Percentiles rank a stretch among this genome's conserved stretches.
Evolutionary conservation across 192 early-diverging fungal genomes (phyloP).

Genomic region (Podila epigama): DNA sequence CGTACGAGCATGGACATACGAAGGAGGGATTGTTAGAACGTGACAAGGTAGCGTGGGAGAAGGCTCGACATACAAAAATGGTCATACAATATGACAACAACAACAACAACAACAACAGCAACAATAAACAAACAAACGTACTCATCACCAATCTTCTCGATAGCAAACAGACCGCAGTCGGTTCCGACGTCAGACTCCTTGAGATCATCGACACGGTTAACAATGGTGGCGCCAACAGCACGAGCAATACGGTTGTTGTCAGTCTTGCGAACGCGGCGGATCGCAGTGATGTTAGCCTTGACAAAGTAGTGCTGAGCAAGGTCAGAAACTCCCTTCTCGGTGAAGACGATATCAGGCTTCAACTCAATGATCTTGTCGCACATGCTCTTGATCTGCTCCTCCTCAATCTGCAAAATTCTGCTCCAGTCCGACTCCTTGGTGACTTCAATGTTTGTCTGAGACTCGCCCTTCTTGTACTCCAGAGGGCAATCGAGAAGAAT

Average conservation of each 20-base stretch:
- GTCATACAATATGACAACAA: too few relatives aligned
- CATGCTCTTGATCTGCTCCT: constrained; percentile 97
- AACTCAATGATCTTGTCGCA: constrained; percentile 95
- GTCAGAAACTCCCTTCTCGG: constrained; percentile 99
- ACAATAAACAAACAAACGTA: too few relatives aligned
- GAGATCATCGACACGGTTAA: constrained; percentile 96
- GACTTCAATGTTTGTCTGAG: constrained; percentile 98
- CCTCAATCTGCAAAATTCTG: constrained; percentile 96
- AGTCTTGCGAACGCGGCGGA: constrained; percentile 97
- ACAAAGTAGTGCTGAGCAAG: constrained; percentile 98
- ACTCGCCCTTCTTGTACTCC: constrained; percentile 99
- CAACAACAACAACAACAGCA: too few relatives aligned
- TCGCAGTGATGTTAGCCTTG: constrained; percentile 97
- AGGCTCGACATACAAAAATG: too few relatives aligned
- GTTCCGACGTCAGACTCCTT: constrained; percentile 97
- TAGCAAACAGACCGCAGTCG: constrained; percentile 89
- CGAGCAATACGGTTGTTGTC: constrained; percentile 99
- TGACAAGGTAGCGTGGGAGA: too few relatives aligned
- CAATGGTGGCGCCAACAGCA: constrained; percentile 95
- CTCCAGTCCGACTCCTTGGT: constrained; percentile 97
- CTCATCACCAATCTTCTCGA: constrained; percentile 99
- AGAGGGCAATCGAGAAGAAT: constrained; percentile 97
- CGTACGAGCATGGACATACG: too few relatives aligned
- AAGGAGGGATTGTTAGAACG: too few relatives aligned
- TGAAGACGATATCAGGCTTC: constrained; percentile 98